Base-by-base conservation (phyloP, 208 protist genomes). In the Leishmania tropica region DNA sequence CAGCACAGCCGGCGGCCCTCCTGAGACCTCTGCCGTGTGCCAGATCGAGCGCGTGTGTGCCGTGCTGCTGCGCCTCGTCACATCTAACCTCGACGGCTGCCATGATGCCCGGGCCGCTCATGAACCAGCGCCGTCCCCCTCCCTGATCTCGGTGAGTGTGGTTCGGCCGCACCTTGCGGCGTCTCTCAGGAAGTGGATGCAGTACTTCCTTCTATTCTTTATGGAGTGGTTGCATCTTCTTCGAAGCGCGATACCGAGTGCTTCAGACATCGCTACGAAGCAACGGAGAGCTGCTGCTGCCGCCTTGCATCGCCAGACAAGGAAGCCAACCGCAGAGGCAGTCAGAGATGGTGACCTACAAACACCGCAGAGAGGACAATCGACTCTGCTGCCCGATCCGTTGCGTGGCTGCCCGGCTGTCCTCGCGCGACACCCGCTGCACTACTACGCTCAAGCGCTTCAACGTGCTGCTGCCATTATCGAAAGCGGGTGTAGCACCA, bases 151-250 rank as follows among this genome's bases (percentile, higher is more conserved):
- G 47, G n/a, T 31, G 13, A 21, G 35, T 58, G 47, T 71, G 13
- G 48, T 58, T 24, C 45, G 70, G 5, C 11, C 4, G 37, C 68
- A 47, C 1, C 58, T 62, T 48, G 10, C 10, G 1, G 71, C 35
- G 7, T 85, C 81, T 31, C 35, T 81, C 28, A 58, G 45, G 65
- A 53, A 62, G 15, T 85, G 81, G 81, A 15, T 72, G 37, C 58
- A 67, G 21, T 85, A 60, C 47, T 85, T 78, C 45, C 47, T 76
- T 3, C 40, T 10, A 24, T 85, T 85, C 42, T 85, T 85, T 64
- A 35, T 75, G 8, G 48, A 81, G 37, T 74, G 76, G 76, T 58
- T 85, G 48, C 68, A 80, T 42, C 1, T 28, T 31, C 65, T 75
- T 17, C 80, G 56, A 35, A 42, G n/a, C 2, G 47, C 75, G 2